A percentile compares a stretch with the other conserved stretches of the same genome.
These are phyloP conservation scores for Hippophae gyantsensis DNA, from an alignment of 306 rosid genomes.

Conservation along the genomic window DNA sequence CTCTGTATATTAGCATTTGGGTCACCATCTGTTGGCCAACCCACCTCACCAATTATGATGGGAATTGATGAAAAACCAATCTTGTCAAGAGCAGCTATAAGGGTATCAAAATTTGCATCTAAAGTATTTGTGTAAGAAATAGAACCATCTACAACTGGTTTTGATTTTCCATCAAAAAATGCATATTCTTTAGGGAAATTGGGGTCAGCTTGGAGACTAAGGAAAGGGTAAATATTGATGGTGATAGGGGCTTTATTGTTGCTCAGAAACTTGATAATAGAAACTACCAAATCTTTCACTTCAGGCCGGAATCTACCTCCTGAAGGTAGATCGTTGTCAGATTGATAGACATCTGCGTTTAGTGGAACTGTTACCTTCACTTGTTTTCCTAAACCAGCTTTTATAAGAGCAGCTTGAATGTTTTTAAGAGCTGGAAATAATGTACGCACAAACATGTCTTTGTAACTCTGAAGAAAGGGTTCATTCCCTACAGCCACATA, in stretches of 20 bases:
- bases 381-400: conserved; percentile 77
- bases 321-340: conserved; percentile 60
- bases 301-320: conserved; percentile 75
- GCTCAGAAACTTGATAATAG: conserved; percentile 62
- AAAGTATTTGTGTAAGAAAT: conserved; percentile 70
- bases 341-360: conserved; percentile 86
- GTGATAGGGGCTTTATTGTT: conserved; percentile 50
- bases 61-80: conserved; percentile 67
- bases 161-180: conserved; percentile 60
- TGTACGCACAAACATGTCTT: conserved; percentile 41
- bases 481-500: conserved; percentile 88
- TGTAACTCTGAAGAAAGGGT: conserved; percentile 70
- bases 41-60: conserved; percentile 76
- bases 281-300: conserved; percentile 45
- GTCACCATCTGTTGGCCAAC: conserved; percentile 93
- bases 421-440: conserved; percentile 83
- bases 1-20: conserved; percentile 42
- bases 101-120: conserved; percentile 91
- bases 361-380: conserved; percentile 80
- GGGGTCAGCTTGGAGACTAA: conserved; percentile 86
- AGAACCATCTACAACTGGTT: conserved; percentile 76
- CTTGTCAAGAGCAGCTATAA: conserved; percentile 70
- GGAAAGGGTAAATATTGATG: conserved; percentile 92
- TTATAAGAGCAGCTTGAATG: conserved; percentile 83
- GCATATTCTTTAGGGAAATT: conserved; percentile 87